Conservation (phyloP, 2,329 filamentous ascomycete species). For the Nothopassalora personata region DNA sequence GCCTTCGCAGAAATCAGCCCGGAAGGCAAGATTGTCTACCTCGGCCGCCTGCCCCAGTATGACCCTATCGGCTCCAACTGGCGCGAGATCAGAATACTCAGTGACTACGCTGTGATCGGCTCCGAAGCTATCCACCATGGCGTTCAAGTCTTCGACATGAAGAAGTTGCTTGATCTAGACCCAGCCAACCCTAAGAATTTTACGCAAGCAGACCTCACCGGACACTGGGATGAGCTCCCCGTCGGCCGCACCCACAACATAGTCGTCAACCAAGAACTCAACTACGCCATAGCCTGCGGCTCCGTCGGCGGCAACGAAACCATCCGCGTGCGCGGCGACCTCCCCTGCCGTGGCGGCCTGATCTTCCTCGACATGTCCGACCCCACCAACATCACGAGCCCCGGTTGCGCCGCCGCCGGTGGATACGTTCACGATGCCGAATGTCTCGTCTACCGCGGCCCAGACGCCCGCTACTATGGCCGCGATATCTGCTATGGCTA, state of each 20-base stretch:
- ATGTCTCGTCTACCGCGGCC: constrained; percentile 49
- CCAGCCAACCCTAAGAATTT: constrained; percentile 42
- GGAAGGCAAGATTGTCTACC: constrained; percentile 48
- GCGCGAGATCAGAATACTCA: constrained; percentile 48
- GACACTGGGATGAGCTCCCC: constrained; percentile 11
- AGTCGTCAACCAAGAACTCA: constrained; percentile 46
- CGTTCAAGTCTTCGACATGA: constrained; percentile 60
- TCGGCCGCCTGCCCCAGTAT: constrained; percentile 50
- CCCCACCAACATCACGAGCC: constrained; percentile 45
- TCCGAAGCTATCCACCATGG: constrained; percentile 47
- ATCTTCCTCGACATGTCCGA: constrained; percentile 52
- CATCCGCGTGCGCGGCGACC: constrained; percentile 1
- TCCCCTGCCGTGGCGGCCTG: constrained; percentile 45
- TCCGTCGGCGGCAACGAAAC: too few species aligned
- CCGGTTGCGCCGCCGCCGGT: constrained; percentile 45
- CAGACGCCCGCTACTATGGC: constrained; percentile 41
- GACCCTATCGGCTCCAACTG: constrained; percentile 42
- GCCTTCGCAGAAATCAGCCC: constrained; percentile 50
- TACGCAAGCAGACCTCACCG: constrained; percentile 26
- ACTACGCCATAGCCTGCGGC: constrained; percentile 36
- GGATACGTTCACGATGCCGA: constrained; percentile 53
- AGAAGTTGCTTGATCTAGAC: constrained; percentile 48
- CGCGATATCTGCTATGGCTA: constrained; percentile 49
- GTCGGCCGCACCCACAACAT: constrained; percentile 45
- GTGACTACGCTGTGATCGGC: constrained; percentile 41